A percentile compares a stretch with the other conserved stretches of the same genome.
Evolutionary conservation across 768 basidiomycete genomes (phyloP).

Genomic region (Antrodiella citrinella): DNA sequence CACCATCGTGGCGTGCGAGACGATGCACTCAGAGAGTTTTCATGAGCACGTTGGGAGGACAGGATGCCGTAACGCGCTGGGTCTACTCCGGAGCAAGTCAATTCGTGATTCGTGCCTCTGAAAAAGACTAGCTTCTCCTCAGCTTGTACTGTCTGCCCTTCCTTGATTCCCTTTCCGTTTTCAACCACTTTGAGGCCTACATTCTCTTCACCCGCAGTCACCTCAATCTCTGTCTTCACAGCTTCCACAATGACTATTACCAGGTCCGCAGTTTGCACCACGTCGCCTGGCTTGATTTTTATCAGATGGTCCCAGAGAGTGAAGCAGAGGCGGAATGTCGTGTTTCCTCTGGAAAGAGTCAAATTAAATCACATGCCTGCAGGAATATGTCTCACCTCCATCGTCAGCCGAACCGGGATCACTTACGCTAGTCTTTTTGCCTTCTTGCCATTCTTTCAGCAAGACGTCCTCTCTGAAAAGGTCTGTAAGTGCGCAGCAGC

Average conservation of each 20-base stretch:
- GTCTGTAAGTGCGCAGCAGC: too few relatives aligned
- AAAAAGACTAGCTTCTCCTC: conserved; percentile 39
- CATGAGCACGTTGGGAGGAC: too few relatives aligned
- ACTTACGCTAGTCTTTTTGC: conserved; percentile 13
- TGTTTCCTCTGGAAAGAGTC: not conserved
- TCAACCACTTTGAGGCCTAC: conserved; percentile 35
- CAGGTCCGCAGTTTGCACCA: conserved; percentile 32
- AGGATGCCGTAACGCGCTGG: too few relatives aligned
- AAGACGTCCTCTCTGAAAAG: conserved; percentile 37
- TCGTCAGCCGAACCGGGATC: not conserved
- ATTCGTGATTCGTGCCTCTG: too few relatives aligned
- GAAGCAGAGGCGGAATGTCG: conserved; percentile 17
- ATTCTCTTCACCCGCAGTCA: conserved; percentile 36
- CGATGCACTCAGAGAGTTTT: too few relatives aligned
- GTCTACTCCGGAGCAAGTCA: too few relatives aligned
- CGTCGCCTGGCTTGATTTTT: conserved; percentile 33
- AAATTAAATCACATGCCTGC: too few relatives aligned
- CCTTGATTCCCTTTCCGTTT: conserved; percentile 32
- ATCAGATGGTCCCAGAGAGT: conserved; percentile 40
- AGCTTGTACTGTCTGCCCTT: conserved; percentile 36
- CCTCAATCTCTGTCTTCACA: conserved; percentile 57
- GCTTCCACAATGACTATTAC: conserved; percentile 48
- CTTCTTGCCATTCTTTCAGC: conserved; percentile 35
- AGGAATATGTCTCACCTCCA: too few relatives aligned
- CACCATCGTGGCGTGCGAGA: too few relatives aligned